These are phyloP conservation scores for Leptographium lundbergii DNA, from an alignment of 2,329 filamentous ascomycete species.

Conservation along the genomic window DNA sequence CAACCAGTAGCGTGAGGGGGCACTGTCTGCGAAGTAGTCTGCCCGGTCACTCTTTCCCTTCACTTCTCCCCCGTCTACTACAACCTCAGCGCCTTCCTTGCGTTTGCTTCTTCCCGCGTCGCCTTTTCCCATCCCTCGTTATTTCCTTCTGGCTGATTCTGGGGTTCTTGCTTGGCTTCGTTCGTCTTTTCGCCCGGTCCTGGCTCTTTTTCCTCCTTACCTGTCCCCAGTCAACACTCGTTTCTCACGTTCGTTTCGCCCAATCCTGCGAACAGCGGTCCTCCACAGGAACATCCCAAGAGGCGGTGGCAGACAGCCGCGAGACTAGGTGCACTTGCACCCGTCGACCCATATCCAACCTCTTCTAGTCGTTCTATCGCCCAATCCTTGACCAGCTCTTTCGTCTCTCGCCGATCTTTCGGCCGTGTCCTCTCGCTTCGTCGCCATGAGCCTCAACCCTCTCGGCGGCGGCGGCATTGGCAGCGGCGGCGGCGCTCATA, in stretches of 20 bases:
- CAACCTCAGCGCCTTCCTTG: not conserved
- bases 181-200: not conserved
- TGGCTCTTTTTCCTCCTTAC: not conserved
- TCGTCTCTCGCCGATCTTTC: not conserved
- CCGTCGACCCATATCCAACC: not conserved
- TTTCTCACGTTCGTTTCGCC: not conserved
- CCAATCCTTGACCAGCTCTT: not conserved
- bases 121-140: not conserved
- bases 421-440: not conserved
- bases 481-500: slow-evolving; percentile 51
- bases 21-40: too few species aligned
- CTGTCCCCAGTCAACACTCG: not conserved
- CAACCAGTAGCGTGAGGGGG: too few species aligned
- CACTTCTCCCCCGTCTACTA: not conserved
- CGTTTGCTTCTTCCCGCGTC: not conserved
- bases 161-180: not conserved
- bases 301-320: not conserved
- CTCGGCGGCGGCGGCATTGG: slow-evolving; percentile 27
- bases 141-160: not conserved
- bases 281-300: not conserved
- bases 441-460: slow-evolving; percentile 46
- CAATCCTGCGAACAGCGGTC: not conserved
- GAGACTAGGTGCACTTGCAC: not conserved
- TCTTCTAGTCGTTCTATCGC: not conserved
- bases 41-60: not conserved